phyloP scores from a whole-genome alignment of 2,329 filamentous ascomycete genomes.

The Pseudogymnoascus sp. region DNA sequence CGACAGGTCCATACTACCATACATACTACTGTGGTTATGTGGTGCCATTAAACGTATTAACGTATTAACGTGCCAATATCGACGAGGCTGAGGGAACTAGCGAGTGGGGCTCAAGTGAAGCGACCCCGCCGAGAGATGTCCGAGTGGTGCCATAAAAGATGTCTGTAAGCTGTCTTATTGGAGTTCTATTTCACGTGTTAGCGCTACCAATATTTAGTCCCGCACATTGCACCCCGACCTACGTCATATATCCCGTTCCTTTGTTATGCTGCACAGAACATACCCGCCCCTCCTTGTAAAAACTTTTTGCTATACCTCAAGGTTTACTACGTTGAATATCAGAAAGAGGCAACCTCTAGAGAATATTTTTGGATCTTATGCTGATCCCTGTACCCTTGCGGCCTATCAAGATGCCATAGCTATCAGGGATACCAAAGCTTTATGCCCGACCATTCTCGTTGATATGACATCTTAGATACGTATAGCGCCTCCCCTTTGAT shows the following conservation, averaged over 20 bases:
- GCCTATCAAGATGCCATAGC: neutral
- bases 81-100: neutral
- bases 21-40: neutral
- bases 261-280: neutral
- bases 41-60: too few species aligned
- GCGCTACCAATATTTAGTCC: neutral
- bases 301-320: slow-evolving; percentile 1
- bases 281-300: neutral
- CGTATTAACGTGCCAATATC: neutral
- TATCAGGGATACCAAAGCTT: neutral
- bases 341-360: slow-evolving; percentile 1
- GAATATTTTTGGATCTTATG: neutral
- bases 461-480: neutral
- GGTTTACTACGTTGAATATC: neutral
- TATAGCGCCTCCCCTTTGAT: neutral
- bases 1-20: neutral
- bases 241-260: slow-evolving; percentile 6
- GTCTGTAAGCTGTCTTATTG: neutral
- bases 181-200: neutral
- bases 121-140: neutral
- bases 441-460: slow-evolving; percentile 5
- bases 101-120: neutral
- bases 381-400: neutral
- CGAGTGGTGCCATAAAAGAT: neutral
- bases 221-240: neutral